A percentile compares a stretch with the other conserved stretches of the same genome.
phyloP scores from a whole-genome alignment of 176 grass and related monocot genomes.

The Avena sativa region DNA sequence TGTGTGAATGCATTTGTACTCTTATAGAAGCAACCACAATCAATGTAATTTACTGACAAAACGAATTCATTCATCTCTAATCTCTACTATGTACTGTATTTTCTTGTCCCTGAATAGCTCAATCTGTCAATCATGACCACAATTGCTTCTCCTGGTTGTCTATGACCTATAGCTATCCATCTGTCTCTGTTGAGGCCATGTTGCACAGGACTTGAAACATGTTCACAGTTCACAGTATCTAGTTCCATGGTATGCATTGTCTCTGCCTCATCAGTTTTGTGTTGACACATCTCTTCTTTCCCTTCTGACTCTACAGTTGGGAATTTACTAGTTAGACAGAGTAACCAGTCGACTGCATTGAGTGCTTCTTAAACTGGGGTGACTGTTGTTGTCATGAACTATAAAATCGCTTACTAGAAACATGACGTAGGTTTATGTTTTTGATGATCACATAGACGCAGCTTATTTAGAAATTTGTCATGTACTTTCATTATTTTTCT shows the following conservation, averaged over 20 bases:
- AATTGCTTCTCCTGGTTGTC: slow-evolving; percentile 4
- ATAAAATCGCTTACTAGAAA: background rate
- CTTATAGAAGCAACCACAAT: background rate
- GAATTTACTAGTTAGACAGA: background rate
- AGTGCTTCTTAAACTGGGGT: too few species aligned
- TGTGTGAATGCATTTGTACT: background rate
- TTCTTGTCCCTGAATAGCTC: background rate
- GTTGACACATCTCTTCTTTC: background rate
- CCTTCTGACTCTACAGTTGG: background rate
- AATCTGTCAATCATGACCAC: background rate
- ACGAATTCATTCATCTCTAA: background rate
- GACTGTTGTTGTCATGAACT: background rate
- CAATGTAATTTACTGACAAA: too few species aligned
- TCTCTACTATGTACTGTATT: background rate
- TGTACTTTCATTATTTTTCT: background rate
- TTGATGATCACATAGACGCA: too few species aligned
- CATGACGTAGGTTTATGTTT: background rate
- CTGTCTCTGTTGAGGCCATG: background rate
- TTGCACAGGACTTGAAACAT: background rate
- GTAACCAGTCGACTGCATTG: background rate
- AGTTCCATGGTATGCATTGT: background rate
- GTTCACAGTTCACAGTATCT: background rate
- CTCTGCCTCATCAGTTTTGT: background rate
- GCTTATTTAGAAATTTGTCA: too few species aligned
- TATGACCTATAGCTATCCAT: background rate